These are phyloP conservation scores for Macroventuria anomochaeta DNA, from an alignment of 2,329 filamentous ascomycete species.

Conservation along the genomic window DNA sequence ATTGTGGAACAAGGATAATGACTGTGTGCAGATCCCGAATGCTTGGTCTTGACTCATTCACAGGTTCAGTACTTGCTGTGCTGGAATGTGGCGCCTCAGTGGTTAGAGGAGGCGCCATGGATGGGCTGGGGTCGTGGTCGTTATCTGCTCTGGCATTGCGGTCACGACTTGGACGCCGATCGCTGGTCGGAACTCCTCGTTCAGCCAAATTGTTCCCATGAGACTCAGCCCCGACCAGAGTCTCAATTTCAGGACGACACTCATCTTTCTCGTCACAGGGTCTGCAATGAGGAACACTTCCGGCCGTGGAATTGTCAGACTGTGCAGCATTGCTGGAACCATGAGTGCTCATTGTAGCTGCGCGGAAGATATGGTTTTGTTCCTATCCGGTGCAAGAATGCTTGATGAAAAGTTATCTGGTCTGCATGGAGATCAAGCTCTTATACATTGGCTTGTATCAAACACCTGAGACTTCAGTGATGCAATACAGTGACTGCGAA, in stretches of 20 bases:
- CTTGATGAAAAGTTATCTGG: not conserved
- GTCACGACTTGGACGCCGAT: not conserved
- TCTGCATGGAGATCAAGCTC: not conserved
- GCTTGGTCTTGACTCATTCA: no score
- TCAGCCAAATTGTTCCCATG: not conserved
- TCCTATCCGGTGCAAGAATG: not conserved
- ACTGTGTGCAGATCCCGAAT: not conserved
- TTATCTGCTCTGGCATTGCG: not conserved
- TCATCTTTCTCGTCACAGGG: not conserved
- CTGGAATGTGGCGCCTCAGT: no score
- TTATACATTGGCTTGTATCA: not conserved
- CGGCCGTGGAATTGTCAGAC: not conserved
- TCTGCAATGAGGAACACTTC: not conserved
- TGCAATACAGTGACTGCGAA: no score
- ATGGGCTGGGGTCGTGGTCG: not conserved
- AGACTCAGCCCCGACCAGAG: not conserved
- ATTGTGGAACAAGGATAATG: not conserved
- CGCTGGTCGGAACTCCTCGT: not conserved
- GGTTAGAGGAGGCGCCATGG: not conserved
- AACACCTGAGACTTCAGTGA: not conserved
- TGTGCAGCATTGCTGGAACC: not conserved
- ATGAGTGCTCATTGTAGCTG: not conserved
- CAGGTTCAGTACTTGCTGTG: no score
- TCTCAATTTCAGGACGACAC: not conserved
- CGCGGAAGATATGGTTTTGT: no score